These are phyloP conservation scores for Tieghemostelium lacteum DNA, from an alignment of 78 protist genomes.

Conservation along the genomic window DNA sequence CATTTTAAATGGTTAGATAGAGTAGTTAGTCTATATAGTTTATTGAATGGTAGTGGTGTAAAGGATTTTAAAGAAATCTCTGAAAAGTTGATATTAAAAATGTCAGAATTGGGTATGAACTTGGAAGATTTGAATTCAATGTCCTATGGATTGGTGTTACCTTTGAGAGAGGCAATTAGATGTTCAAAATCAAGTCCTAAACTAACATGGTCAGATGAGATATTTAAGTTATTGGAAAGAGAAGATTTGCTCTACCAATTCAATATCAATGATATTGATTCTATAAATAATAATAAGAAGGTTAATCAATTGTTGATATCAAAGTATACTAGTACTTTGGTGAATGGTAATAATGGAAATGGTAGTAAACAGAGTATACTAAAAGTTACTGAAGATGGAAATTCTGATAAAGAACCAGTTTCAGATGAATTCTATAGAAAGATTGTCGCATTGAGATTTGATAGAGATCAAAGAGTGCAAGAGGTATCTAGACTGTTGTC, in stretches of 20 bases:
- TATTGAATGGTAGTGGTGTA: not conserved
- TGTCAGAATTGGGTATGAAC: slow-evolving; percentile 3
- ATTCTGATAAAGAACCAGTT: slow-evolving; percentile 2
- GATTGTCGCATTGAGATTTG: slow-evolving; percentile 29
- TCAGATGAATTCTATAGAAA: slow-evolving; percentile 25
- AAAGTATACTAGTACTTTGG: not conserved
- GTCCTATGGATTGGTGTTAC: slow-evolving; percentile 43
- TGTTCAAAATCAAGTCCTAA: slow-evolving; percentile 50
- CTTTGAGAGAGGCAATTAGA: slow-evolving; percentile 61
- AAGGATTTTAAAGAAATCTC: slow-evolving; percentile 9
- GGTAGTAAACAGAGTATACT: not conserved
- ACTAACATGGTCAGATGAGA: slow-evolving; percentile 20
- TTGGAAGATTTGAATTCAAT: slow-evolving; percentile 55
- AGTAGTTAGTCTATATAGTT: slow-evolving; percentile 2
- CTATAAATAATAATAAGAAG: not conserved
- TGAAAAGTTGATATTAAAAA: slow-evolving; percentile 12
- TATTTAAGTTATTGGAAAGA: slow-evolving; percentile 40
- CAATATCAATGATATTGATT: slow-evolving; percentile 8
- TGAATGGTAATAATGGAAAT: not conserved
- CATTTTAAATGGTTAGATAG: slow-evolving; percentile 33
- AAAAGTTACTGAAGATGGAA: not conserved
- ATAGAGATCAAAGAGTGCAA: slow-evolving; percentile 9
- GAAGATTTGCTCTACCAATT: slow-evolving; percentile 33
- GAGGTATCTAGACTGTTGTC: slow-evolving; percentile 39
- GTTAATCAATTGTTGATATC: not conserved